Conservation (phyloP, 495 filamentous ascomycete genomes). For the Recurvomyces mirabilis region DNA sequence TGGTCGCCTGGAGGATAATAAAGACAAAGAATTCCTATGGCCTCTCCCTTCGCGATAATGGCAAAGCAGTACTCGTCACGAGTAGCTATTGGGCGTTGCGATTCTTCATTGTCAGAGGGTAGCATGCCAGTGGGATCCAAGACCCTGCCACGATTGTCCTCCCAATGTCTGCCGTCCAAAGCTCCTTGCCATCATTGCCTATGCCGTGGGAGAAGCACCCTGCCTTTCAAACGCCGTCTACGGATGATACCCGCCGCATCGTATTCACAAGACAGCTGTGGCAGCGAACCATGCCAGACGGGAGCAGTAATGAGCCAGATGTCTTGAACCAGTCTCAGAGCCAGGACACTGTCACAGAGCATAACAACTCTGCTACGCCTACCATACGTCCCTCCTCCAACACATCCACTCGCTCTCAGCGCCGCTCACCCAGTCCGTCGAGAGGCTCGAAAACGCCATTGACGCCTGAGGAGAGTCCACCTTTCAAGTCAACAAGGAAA, state of each 20-base stretch:
- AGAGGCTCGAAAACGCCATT: slow-evolving; percentile 16
- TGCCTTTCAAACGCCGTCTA: slow-evolving; percentile 2
- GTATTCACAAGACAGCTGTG: slow-evolving; percentile 22
- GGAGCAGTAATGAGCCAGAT: slow-evolving; percentile 2
- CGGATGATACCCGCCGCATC: slow-evolving; percentile 14
- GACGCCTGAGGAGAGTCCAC: slow-evolving; percentile 20
- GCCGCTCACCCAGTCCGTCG: slow-evolving; percentile 11
- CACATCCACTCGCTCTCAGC: slow-evolving; percentile 6
- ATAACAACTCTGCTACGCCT: neutral
- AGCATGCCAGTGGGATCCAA: slow-evolving; percentile 14
- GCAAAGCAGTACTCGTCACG: slow-evolving; percentile 5
- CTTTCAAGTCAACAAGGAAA: slow-evolving; percentile 21
- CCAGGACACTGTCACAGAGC: slow-evolving; percentile 1
- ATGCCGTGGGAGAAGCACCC: neutral
- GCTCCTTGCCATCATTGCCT: slow-evolving; percentile 1
- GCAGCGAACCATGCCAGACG: slow-evolving; percentile 21
- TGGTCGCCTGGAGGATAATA: slow-evolving; percentile 16
- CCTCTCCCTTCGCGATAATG: slow-evolving; percentile 10
- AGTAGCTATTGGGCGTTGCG: slow-evolving; percentile 7
- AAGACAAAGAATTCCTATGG: slow-evolving; percentile 15
- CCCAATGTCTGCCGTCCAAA: slow-evolving; percentile 11
- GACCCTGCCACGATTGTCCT: slow-evolving; percentile 12
- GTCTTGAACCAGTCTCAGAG: slow-evolving; percentile 17
- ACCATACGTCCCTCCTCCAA: slow-evolving; percentile 13
- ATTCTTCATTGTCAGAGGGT: slow-evolving; percentile 15